Percentiles rank a stretch among this genome's conserved stretches.
These are phyloP conservation scores for Condylostoma magnum DNA, from an alignment of 169 alveolate genomes.

Conservation along the genomic window DNA sequence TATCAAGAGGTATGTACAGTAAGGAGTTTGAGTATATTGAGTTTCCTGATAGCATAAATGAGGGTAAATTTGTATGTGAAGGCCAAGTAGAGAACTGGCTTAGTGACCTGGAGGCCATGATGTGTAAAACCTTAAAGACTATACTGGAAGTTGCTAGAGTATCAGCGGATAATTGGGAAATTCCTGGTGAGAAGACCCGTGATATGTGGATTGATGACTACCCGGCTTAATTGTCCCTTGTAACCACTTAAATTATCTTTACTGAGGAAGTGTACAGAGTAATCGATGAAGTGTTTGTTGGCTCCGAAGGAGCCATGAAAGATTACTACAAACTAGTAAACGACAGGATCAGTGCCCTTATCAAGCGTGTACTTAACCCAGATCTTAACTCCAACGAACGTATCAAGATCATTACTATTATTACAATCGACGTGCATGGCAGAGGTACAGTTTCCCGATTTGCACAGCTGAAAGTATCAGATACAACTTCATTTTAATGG, in stretches of 20 bases:
- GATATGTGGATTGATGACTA: slow-evolving; percentile 91
- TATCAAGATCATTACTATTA: slow-evolving; percentile 91
- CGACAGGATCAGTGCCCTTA: slow-evolving; percentile 90
- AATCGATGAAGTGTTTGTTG: slow-evolving; percentile 93
- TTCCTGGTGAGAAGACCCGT: slow-evolving; percentile 79
- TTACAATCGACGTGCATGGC: slow-evolving; percentile 96
- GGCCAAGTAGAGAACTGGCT: slow-evolving; percentile 92
- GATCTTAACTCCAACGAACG: slow-evolving; percentile 68
- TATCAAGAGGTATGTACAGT: slow-evolving; percentile 78
- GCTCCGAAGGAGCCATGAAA: slow-evolving; percentile 95
- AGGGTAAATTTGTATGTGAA: slow-evolving; percentile 47
- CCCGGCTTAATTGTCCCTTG: slow-evolving; percentile 93
- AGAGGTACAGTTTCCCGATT: slow-evolving; percentile 95
- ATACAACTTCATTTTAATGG: slow-evolving; percentile 92
- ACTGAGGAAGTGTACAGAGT: slow-evolving; percentile 95
- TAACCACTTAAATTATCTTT: slow-evolving; percentile 93
- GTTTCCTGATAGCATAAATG: slow-evolving; percentile 71
- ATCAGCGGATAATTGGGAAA: slow-evolving; percentile 89
- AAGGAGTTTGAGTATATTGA: slow-evolving; percentile 87
- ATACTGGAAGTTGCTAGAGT: slow-evolving; percentile 81
- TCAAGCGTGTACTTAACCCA: slow-evolving; percentile 89
- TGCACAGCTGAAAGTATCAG: slow-evolving; percentile 85
- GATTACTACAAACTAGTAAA: slow-evolving; percentile 88
- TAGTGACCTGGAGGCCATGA: slow-evolving; percentile 82
- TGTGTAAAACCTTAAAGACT: slow-evolving; percentile 85